Base-by-base conservation (phyloP, 2,329 filamentous ascomycete species). In the Sporothrix inflata region DNA sequence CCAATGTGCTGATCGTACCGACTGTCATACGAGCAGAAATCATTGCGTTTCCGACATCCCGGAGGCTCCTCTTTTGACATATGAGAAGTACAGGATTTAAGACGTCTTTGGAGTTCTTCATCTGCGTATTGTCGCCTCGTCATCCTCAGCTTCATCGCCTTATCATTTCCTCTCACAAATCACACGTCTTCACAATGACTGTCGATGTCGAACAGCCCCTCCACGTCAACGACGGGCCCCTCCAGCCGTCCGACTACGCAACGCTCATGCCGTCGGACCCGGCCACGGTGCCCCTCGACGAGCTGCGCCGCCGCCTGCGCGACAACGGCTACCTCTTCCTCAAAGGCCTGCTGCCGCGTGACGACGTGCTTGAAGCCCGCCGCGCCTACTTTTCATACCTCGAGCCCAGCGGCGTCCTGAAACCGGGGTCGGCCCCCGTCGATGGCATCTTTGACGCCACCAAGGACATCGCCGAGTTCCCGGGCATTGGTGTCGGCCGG, bases 401-500 rank as follows among this genome's bases (percentile, higher is more conserved):
- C 5, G 80, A 84, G 1, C 83, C 87, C 0, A 89, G 84, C 38
- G 87, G 86, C 0, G 84, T 91, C 47, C 79, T 91, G 1, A 85
- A 87, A 73, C 84, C 85, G 0, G 85, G 83, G 47, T 86, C 85
- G 0, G 77, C 82, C 4, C 81, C 85, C 0, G 83, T 87, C 0
- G 82, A 87, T 1, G 87, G 88, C 0, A 83, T 89, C 71, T 89
- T 88, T 75, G 82, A 87, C 76, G 66, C 79, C 0, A 71, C 78
- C 0, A 84, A 84, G 70, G 77, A 82, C 49, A 78, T 80, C 12
- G 77, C 79, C 19, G 80, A 85, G 51, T 87, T 82, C 72, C 85
- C 85, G 0, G 85, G 85, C 1, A 87, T 89, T 71, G 87, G 87
- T 2, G 85, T 86, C 1, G 86, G 86, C 0, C 82, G 85, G 82